Conservation (phyloP, 768 basidiomycete species). For the Astraeus odoratus region DNA sequence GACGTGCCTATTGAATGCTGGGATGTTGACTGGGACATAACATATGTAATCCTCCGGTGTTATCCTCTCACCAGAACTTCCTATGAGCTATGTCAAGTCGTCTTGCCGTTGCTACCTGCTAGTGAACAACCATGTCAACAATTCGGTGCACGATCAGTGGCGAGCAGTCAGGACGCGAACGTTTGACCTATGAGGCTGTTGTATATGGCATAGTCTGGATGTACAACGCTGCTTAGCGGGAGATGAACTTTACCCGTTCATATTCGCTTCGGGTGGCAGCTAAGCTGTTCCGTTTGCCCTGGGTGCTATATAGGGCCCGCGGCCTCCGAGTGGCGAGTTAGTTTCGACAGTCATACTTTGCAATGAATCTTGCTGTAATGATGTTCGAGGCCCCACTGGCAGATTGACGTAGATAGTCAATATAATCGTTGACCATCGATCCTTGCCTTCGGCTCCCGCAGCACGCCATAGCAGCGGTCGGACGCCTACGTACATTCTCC, state of each 20-base stretch:
- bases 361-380: neutral
- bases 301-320: neutral
- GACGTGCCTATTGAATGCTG: neutral
- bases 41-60: neutral
- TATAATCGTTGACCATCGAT: neutral
- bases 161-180: neutral
- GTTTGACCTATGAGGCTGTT: neutral
- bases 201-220: neutral
- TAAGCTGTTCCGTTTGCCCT: neutral
- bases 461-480: no score
- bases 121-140: no score
- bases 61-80: neutral
- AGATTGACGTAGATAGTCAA: neutral
- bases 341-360: neutral
- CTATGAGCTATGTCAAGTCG: neutral
- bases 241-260: neutral
- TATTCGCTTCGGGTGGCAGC: neutral
- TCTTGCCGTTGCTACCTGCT: neutral
- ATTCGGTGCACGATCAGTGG: neutral
- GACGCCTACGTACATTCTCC: no score
- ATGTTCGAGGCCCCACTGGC: neutral
- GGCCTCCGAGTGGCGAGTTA: neutral
- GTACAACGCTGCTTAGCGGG: neutral
- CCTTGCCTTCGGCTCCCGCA: neutral
- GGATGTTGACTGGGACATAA: neutral